These are phyloP conservation scores for Crithidia mellificae DNA, from an alignment of 208 protist genomes.

Conservation along the genomic window DNA sequence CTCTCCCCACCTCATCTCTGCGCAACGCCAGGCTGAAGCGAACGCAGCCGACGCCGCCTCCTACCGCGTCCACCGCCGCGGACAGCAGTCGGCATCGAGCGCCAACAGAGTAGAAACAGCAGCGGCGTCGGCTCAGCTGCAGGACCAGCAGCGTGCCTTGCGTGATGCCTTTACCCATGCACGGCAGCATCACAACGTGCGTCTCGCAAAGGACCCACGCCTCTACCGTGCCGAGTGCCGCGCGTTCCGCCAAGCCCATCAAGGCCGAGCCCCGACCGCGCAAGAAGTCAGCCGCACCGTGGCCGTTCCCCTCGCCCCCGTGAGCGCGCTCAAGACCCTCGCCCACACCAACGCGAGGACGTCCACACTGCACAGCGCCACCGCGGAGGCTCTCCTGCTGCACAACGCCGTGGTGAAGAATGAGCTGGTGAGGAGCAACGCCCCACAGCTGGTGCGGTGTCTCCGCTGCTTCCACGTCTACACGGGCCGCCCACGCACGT, in stretches of 20 bases:
- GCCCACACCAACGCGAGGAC: constrained; percentile 31
- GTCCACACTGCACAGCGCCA: constrained; percentile 37
- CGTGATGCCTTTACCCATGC: constrained; percentile 36
- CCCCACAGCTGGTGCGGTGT: constrained; percentile 68
- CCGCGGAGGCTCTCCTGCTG: constrained; percentile 54
- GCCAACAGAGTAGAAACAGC: background rate
- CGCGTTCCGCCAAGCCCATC: constrained; percentile 59
- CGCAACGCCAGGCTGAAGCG: background rate
- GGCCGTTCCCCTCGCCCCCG: constrained; percentile 61
- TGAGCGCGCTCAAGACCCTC: constrained; percentile 56
- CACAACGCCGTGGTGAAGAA: constrained; percentile 61
- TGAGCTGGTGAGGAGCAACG: constrained; percentile 64
- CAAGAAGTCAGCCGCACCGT: constrained; percentile 58
- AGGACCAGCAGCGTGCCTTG: constrained; percentile 22
- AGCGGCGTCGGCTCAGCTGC: constrained; percentile 9
- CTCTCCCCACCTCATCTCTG: constrained; percentile 8
- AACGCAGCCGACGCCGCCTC: background rate
- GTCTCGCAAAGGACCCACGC: constrained; percentile 50
- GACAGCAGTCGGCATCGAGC: background rate
- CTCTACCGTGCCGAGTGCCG: constrained; percentile 53
- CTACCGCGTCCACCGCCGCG: background rate
- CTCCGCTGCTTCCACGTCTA: constrained; percentile 84
- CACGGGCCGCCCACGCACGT: constrained; percentile 58
- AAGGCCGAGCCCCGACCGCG: constrained; percentile 32
- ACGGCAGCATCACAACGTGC: constrained; percentile 45